phyloP scores from a whole-genome alignment of 805 yeast genomes.

The Clavispora asparagi region DNA sequence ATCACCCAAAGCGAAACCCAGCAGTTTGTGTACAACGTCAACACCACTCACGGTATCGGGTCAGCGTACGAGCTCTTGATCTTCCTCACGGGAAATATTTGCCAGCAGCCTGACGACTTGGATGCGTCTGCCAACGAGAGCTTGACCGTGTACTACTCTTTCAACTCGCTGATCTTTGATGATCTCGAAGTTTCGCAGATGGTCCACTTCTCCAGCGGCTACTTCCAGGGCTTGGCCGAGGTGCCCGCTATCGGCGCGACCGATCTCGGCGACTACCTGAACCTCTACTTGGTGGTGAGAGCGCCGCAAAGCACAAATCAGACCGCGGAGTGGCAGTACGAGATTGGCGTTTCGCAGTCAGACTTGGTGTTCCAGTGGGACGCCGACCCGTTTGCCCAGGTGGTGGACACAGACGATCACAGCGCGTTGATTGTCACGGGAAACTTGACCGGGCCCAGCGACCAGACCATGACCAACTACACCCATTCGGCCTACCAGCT shows the following conservation, averaged over 20 bases:
- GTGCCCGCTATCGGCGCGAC: slow-evolving; percentile 16
- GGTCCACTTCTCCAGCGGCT: slow-evolving; percentile 28
- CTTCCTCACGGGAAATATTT: slow-evolving; percentile 48
- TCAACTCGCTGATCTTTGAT: slow-evolving; percentile 29
- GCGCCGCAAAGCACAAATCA: slow-evolving; percentile 37
- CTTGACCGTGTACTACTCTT: slow-evolving; percentile 35
- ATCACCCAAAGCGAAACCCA: slow-evolving; percentile 37
- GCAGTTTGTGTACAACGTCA: slow-evolving; percentile 39
- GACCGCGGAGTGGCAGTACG: slow-evolving; percentile 51
- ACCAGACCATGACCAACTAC: slow-evolving; percentile 22
- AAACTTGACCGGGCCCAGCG: slow-evolving; percentile 29
- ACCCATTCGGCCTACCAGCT: slow-evolving; percentile 24
- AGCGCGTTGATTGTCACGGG: slow-evolving; percentile 66
- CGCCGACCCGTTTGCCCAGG: slow-evolving; percentile 44
- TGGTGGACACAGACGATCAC: slow-evolving; percentile 66
- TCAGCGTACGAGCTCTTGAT: slow-evolving; percentile 43
- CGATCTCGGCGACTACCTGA: slow-evolving; percentile 3
- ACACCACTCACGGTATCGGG: slow-evolving; percentile 41
- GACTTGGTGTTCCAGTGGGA: slow-evolving; percentile 71
- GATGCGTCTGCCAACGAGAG: slow-evolving; percentile 15
- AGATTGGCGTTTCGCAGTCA: slow-evolving; percentile 60
- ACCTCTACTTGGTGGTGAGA: slow-evolving; percentile 34
- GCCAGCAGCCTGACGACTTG: slow-evolving; percentile 29
- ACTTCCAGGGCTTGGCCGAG: slow-evolving; percentile 36
- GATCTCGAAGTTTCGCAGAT: slow-evolving; percentile 24